phyloP scores from a whole-genome alignment of 2,329 filamentous ascomycete genomes.

The Colletotrichum chrysophilum region DNA sequence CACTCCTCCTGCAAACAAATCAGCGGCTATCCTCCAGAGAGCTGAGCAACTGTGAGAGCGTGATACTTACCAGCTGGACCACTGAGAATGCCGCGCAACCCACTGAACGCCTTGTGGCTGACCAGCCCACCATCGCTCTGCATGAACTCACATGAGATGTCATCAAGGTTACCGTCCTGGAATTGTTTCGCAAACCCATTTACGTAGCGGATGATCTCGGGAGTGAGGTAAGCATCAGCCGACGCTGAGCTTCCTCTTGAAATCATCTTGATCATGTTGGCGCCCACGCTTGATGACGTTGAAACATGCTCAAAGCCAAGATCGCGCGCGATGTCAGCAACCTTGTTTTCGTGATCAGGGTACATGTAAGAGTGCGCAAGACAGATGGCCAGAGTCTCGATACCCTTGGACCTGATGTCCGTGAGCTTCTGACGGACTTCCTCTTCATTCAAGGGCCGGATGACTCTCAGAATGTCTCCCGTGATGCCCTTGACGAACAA shows the following conservation, averaged over 20 bases:
- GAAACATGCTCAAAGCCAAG: slow-evolving; percentile 69
- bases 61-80: slow-evolving; percentile 67
- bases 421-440: slow-evolving; percentile 64
- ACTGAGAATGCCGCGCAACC: slow-evolving; percentile 71
- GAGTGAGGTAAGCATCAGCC: slow-evolving; percentile 80
- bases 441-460: slow-evolving; percentile 56
- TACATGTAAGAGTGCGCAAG: slow-evolving; percentile 77
- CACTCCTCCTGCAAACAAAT: slow-evolving; percentile 55
- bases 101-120: slow-evolving; percentile 68
- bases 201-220: slow-evolving; percentile 73
- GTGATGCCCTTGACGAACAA: slow-evolving; percentile 61
- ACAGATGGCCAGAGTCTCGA: slow-evolving; percentile 69
- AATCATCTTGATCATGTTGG: slow-evolving; percentile 74
- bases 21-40: background rate
- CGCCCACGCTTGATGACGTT: slow-evolving; percentile 30
- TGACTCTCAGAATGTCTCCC: slow-evolving; percentile 70
- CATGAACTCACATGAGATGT: slow-evolving; percentile 73
- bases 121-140: slow-evolving; percentile 61
- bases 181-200: slow-evolving; percentile 41
- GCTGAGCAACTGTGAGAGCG: rapidly evolving
- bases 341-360: slow-evolving; percentile 58
- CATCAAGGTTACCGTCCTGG: slow-evolving; percentile 56
- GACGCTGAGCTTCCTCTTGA: slow-evolving; percentile 78
- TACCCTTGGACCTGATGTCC: slow-evolving; percentile 57
- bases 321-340: slow-evolving; percentile 37